Evolutionary conservation across 129 eudicot species (phyloP), one percentile per base, ranked within the genome.

Genomic region (Tagetes patula): DNA sequence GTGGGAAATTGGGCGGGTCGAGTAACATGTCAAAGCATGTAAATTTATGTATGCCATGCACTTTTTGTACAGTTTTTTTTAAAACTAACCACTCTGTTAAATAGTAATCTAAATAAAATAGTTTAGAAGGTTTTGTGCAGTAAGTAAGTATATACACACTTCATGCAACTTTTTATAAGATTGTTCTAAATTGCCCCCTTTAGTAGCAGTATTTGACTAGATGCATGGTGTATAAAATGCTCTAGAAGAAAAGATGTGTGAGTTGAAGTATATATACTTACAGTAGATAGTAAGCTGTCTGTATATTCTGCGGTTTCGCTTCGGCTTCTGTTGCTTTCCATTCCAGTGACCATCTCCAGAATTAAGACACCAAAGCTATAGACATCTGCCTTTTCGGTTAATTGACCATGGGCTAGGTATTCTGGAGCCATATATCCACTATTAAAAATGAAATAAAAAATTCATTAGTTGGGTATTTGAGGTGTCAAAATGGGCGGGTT

Each of bases 361-460:
- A 86, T 46, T 50, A 86, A 84, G 61, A 89, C 86, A 27, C 92
- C 90, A 64, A 83, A 85, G 79, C 96, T 86, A 73, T 89, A 86
- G 61, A 90, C 92, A 69, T 90, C 96, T 30, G 79, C 96, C 67
- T 90, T 90, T 37, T 87, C 92, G 4, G 92, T 84, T 64, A 90
- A 72, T 56, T 83, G 87, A 34, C 92, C 92, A 77, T 83, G 85
- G 31, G 92, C 92, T 67, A 90, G 78, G 81, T 90, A 90, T 69
- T 86, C 91, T 63, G 91, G 96, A 54, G 96, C 96, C 88, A 88
- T 82, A 31, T 86, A 88, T 78, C 89, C 92, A 42, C 89, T 86
- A 73, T 2, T 69, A 8, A 49, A 1, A 49, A 33, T 1, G 10
- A 50, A 33, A 36, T 7, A 32, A 4, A 67, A 8, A 14, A 58